These are phyloP conservation scores for Ceratocystis alfenasii DNA, from an alignment of 2,329 filamentous ascomycete species.

Conservation along the genomic window DNA sequence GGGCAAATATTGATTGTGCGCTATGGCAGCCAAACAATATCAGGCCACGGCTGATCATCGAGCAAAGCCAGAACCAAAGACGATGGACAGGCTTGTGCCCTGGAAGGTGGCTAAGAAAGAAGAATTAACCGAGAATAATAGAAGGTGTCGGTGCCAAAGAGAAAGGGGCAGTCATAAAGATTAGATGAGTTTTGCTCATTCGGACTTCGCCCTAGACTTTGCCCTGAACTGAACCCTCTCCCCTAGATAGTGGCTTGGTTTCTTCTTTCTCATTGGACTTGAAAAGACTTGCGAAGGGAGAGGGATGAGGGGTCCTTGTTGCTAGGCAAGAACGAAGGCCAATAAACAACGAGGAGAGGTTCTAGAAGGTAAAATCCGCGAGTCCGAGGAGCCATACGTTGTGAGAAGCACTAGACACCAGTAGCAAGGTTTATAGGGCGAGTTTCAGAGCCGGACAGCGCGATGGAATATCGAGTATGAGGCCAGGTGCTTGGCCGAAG, in stretches of 20 bases:
- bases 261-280: neutral
- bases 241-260: neutral
- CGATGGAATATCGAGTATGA: neutral
- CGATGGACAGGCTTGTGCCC: neutral
- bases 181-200: neutral
- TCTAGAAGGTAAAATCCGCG: no score
- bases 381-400: no score
- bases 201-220: neutral
- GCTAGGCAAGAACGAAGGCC: neutral
- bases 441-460: neutral
- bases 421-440: neutral
- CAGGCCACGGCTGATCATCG: neutral
- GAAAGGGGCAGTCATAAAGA: conserved; percentile 3
- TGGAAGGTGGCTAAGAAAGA: neutral
- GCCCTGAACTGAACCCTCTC: no score
- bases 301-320: neutral
- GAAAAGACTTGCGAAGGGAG: neutral
- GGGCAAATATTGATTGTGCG: neutral
- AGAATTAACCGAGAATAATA: conserved; percentile 13
- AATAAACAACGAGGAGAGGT: no score
- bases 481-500: neutral
- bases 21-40: neutral
- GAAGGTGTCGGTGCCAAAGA: conserved; percentile 8
- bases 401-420: neutral
- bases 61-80: neutral